Evolutionary conservation across 2,329 filamentous ascomycete genomes (phyloP), one percentile per base, ranked within the genome.

Genomic region (Tolypocladium endophyticum): DNA sequence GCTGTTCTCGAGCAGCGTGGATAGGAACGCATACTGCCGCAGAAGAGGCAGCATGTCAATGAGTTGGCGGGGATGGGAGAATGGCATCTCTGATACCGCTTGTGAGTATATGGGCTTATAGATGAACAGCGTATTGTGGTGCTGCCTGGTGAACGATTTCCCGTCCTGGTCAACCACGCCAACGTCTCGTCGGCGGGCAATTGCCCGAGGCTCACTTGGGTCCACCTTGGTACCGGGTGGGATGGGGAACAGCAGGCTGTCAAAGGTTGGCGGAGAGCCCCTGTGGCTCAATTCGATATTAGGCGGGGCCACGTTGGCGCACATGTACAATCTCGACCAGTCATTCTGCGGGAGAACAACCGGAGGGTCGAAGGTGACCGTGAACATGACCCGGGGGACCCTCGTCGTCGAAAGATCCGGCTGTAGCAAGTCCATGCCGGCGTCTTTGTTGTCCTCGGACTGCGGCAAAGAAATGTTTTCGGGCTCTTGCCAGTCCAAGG

Each of bases 41-140:
- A 94, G 76, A 4, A 81, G 77, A 0, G 90, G 89, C n/a, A 95
- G 78, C 68, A 92, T 84, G 58, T 83, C 80, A 8, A 92, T 76
- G 4, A 95, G 75, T 68, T 95, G 89, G 56, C 85, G 82, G 0
- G 90, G 90, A 67, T 95, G 90, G 2, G 85, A 84, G 68, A 95
- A 93, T 0, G 89, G 85, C 38, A 94, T 77, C 59, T 87, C 84
- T 1, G 81, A 82, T 11, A 95, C 71, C 3, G 79, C 78, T 59
- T 86, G 82, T 0, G 86, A 87, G 64, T 87, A 90, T 11, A 91
- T 88, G 2, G 85, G 82, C 70, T 90, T 90, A 59, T 88, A 84
- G 23, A 91, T 82, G 63, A 84, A 85, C 1, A 94, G 77, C 0
- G 81, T 84, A 67, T 87, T 89, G 16, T 73, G 71, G 65, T 87